Conservation (phyloP, 495 filamentous ascomycete genomes). For the Penicillium daleae region DNA sequence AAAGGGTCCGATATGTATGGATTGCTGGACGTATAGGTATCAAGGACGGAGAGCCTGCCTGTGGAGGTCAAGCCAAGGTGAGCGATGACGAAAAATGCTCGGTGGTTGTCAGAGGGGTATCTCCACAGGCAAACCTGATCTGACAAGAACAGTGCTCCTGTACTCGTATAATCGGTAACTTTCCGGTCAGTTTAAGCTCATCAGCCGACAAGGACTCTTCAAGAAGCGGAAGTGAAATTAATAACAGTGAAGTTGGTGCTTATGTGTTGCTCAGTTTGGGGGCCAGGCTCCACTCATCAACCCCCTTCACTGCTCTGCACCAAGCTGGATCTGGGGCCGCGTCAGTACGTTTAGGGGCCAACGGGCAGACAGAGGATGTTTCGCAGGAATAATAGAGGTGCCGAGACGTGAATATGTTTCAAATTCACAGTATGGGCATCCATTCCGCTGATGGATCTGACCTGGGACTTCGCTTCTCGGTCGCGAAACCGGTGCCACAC, state of each 20-base stretch:
- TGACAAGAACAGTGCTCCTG: background rate
- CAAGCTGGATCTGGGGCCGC: background rate
- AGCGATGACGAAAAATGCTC: background rate
- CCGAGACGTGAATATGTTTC: no score
- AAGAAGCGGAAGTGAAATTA: background rate
- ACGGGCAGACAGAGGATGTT: no score
- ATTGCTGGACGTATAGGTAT: no score
- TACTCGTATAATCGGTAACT: background rate
- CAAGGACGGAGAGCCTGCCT: background rate
- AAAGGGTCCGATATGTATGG: no score
- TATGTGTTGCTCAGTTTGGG: slow-evolving; percentile 1
- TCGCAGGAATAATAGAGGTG: no score
- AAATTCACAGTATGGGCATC: no score
- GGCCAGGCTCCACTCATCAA: background rate
- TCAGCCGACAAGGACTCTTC: background rate
- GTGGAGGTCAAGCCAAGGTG: background rate
- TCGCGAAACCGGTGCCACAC: no score
- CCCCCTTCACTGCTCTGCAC: background rate
- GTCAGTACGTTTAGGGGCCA: background rate
- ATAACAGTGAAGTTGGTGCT: background rate
- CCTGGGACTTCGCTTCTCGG: no score
- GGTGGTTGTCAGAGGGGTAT: background rate
- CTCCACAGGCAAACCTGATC: background rate
- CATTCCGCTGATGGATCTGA: no score
- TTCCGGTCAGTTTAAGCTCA: background rate